Conservation (phyloP, 768 basidiomycete genomes). For the Pulveroboletus sp. region DNA sequence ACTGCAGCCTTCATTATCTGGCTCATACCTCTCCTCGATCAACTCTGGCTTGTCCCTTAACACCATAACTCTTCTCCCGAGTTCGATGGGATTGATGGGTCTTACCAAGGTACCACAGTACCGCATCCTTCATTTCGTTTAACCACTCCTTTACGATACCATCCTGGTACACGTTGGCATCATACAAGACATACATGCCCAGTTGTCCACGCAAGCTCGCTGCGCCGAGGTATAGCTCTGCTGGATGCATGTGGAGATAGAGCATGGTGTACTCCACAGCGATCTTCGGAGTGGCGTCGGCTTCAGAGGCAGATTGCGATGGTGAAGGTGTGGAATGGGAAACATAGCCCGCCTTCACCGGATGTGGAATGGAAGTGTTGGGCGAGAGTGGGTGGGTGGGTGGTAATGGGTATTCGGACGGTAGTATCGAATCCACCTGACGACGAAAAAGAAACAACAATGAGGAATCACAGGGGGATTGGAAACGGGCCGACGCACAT, state of each 20-base stretch:
- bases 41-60: too few relatives aligned
- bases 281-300: slow-evolving; percentile 7
- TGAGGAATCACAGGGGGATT: neutral
- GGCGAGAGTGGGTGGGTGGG: slow-evolving; percentile 24
- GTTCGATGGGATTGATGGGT: neutral
- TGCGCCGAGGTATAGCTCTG: slow-evolving; percentile 44
- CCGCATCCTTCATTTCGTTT: slow-evolving; percentile 34
- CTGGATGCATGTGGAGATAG: slow-evolving; percentile 41
- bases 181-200: slow-evolving; percentile 35
- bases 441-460: neutral
- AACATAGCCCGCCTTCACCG: slow-evolving; percentile 8
- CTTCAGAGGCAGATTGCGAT: neutral
- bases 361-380: slow-evolving; percentile 15
- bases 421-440: slow-evolving; percentile 35
- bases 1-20: too few relatives aligned
- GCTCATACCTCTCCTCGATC: too few relatives aligned
- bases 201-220: slow-evolving; percentile 33
- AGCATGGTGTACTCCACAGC: slow-evolving; percentile 5
- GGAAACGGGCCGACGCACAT: slow-evolving; percentile 6
- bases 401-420: slow-evolving; percentile 34
- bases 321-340: neutral
- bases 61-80: too few relatives aligned
- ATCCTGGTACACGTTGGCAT: slow-evolving; percentile 45
- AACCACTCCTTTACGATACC: slow-evolving; percentile 45
- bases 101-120: neutral